These are phyloP conservation scores for Ophiostoma sp. DNA, from an alignment of 2,329 filamentous ascomycete genomes.

Conservation along the genomic window DNA sequence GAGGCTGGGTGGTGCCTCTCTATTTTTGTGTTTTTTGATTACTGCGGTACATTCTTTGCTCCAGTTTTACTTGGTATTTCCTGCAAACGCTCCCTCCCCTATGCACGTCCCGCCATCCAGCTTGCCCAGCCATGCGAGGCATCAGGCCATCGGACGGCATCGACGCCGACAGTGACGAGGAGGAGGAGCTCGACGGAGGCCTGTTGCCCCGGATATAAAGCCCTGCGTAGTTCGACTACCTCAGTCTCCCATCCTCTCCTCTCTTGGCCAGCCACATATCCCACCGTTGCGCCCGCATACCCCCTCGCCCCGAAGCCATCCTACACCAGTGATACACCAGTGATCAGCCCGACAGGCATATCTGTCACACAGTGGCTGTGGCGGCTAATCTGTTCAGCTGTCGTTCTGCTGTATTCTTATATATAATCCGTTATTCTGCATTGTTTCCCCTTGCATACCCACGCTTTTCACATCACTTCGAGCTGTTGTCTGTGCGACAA, in stretches of 20 bases:
- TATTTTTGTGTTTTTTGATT: background rate
- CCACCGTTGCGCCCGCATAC: background rate
- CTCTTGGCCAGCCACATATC: background rate
- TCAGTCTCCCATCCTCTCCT: background rate
- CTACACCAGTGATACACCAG: background rate
- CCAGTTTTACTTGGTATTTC: background rate
- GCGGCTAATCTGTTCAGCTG: background rate
- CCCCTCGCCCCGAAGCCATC: background rate
- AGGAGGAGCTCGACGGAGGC: background rate
- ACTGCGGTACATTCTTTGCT: background rate
- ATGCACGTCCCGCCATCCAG: conserved; percentile 4
- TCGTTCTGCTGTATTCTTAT: background rate
- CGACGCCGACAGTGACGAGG: background rate
- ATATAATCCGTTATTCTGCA: background rate
- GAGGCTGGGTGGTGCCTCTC: background rate
- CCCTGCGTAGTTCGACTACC: background rate
- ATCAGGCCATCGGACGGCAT: background rate
- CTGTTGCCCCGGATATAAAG: background rate
- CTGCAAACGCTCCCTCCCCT: background rate
- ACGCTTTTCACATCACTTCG: background rate
- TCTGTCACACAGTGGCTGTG: background rate
- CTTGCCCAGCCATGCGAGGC: background rate
- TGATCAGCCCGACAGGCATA: conserved; percentile 4
- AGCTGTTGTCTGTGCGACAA: too few species aligned
- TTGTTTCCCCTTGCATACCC: background rate